Evolutionary conservation across 2,329 filamentous ascomycete genomes (phyloP).

Genomic region (Scedosporium boydii): DNA sequence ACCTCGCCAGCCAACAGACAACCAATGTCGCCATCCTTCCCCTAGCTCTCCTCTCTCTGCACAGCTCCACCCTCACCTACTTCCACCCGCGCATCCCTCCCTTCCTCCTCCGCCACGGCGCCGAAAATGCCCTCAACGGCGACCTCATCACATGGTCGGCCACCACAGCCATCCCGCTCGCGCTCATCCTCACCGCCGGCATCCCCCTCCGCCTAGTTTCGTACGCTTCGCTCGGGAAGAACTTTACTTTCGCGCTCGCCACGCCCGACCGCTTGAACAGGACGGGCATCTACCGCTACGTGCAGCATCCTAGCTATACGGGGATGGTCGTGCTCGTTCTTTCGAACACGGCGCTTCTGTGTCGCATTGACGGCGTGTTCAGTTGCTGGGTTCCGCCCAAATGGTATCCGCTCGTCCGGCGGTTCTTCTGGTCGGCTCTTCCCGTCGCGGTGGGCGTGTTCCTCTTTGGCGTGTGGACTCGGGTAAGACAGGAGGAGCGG

Average conservation of each 20-base stretch:
- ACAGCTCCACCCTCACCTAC: conserved; percentile 14
- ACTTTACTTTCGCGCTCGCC: conserved; percentile 44
- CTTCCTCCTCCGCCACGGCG: conserved; percentile 17
- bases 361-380: conserved; percentile 25
- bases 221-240: conserved; percentile 33
- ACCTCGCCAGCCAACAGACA: conserved; percentile 17
- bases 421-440: conserved; percentile 6
- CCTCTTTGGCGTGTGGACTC: conserved; percentile 17
- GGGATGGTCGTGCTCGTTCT: conserved; percentile 18
- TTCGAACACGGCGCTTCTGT: conserved; percentile 21
- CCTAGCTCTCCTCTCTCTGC: conserved; percentile 13
- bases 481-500: conserved; percentile 38
- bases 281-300: conserved; percentile 34
- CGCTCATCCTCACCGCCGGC: conserved; percentile 20
- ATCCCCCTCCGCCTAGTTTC: conserved; percentile 24
- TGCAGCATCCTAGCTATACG: conserved; percentile 45
- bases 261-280: conserved; percentile 35
- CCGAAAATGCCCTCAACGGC: conserved; percentile 20
- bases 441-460: conserved; percentile 11
- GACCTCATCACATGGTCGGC: conserved; percentile 25
- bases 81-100: conserved; percentile 13
- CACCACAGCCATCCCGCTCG: conserved; percentile 23
- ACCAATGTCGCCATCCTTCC: conserved; percentile 15
- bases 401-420: conserved; percentile 8
- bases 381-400: conserved; percentile 27